A percentile compares a stretch with the other conserved stretches of the same genome.
Evolutionary conservation across 1,284 basidiomycete species (phyloP).

Genomic region (Malassezia equina): DNA sequence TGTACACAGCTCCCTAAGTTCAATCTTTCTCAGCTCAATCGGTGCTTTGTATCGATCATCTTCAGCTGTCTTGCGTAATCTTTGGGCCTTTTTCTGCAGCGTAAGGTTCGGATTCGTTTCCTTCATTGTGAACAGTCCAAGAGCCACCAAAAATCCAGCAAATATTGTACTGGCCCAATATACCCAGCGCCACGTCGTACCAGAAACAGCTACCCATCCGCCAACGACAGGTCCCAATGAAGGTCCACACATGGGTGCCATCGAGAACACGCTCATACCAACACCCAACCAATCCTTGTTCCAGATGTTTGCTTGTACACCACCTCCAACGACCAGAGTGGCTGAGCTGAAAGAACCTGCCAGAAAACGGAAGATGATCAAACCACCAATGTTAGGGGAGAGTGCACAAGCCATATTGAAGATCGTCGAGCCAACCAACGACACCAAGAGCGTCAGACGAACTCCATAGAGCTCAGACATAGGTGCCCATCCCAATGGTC

Average conservation of each 20-base stretch:
- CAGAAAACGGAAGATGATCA: conserved; percentile 62
- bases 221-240: conserved; percentile 48
- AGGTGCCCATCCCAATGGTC: conserved; percentile 56
- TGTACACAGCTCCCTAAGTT: conserved; percentile 50
- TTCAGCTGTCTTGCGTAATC: conserved; percentile 57
- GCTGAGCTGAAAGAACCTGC: conserved; percentile 57
- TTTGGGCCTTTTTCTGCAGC: conserved; percentile 53
- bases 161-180: conserved; percentile 69
- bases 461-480: conserved; percentile 55
- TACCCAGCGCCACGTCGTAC: conserved; percentile 59
- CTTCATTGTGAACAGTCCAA: conserved; percentile 61
- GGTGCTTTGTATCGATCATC: conserved; percentile 55
- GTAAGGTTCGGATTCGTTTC: conserved; percentile 61
- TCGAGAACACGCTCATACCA: conserved; percentile 60
- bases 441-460: conserved; percentile 59
- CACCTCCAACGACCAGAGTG: conserved; percentile 53
- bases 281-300: conserved; percentile 60
- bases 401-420: conserved; percentile 64
- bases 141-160: conserved; percentile 52
- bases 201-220: conserved; percentile 51
- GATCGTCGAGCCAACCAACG: conserved; percentile 56
- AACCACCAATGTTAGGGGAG: conserved; percentile 55
- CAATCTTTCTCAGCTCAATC: conserved; percentile 29
- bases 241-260: conserved; percentile 69
- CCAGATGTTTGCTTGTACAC: conserved; percentile 58